Conservation (phyloP, 305 asterid genomes). For the Salvia sclarea region DNA sequence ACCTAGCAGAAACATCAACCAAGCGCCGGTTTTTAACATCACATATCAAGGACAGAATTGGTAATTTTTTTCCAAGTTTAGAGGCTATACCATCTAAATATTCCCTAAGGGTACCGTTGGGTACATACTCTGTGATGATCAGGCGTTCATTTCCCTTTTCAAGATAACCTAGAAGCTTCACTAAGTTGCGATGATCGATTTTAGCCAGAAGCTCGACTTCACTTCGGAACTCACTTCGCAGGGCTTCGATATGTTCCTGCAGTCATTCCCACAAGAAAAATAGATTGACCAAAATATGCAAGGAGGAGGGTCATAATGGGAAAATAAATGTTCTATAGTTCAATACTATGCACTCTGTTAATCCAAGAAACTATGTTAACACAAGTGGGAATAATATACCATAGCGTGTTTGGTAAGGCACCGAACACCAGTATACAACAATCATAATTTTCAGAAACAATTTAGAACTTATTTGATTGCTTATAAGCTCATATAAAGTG, state of each 20-base stretch:
- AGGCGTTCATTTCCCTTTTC: slow-evolving; percentile 87
- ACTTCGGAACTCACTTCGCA: slow-evolving; percentile 72
- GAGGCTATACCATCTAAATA: slow-evolving; percentile 81
- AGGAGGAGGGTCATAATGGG: too few species aligned
- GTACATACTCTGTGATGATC: slow-evolving; percentile 89
- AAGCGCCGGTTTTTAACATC: slow-evolving; percentile 13
- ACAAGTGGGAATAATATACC: too few species aligned
- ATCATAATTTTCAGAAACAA: neutral
- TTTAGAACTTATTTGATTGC: neutral
- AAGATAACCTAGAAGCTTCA: slow-evolving; percentile 89
- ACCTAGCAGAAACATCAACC: slow-evolving; percentile 53
- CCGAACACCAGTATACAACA: neutral
- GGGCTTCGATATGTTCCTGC: slow-evolving; percentile 67
- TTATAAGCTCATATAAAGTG: neutral
- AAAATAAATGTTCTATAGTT: too few species aligned
- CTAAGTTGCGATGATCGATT: slow-evolving; percentile 93
- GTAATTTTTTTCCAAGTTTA: slow-evolving; percentile 19
- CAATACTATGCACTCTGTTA: too few species aligned
- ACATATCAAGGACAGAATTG: neutral
- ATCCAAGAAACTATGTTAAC: too few species aligned
- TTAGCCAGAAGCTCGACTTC: slow-evolving; percentile 95
- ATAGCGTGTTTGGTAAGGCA: neutral
- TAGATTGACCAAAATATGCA: too few species aligned
- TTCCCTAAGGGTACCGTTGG: slow-evolving; percentile 96
- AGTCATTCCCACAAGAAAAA: slow-evolving; percentile 2